Percentiles rank a stretch among this genome's conserved stretches.
These are phyloP conservation scores for Aspergillus diversus DNA, from an alignment of 495 filamentous ascomycete species.

Conservation along the genomic window DNA sequence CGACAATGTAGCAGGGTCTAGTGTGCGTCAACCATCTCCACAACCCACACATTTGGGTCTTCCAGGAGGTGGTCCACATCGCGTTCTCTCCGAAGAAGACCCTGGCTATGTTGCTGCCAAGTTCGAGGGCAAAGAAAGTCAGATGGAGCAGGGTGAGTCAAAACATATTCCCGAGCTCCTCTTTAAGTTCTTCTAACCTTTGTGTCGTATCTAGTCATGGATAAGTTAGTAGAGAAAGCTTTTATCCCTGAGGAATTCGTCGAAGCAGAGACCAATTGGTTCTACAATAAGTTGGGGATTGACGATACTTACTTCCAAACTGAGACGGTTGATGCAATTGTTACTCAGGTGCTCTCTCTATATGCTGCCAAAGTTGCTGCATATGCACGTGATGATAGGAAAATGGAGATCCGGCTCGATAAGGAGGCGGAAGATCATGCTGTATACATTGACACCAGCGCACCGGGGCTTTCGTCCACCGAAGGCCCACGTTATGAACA, in stretches of 20 bases:
- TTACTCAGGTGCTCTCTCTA: constrained; percentile 90
- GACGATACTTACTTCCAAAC: constrained; percentile 99
- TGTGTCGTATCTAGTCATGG: constrained; percentile 59
- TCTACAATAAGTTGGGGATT: constrained; percentile 96
- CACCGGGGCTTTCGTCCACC: constrained; percentile 74
- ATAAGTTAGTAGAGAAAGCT: constrained; percentile 71
- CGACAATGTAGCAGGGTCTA: constrained; percentile 61
- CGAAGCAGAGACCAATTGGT: constrained; percentile 87
- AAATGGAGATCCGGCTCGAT: constrained; percentile 89
- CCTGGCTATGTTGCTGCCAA: constrained; percentile 94
- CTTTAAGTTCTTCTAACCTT: constrained; percentile 1
- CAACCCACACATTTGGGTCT: constrained; percentile 88
- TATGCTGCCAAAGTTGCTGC: constrained; percentile 98
- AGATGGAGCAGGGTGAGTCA: constrained; percentile 82
- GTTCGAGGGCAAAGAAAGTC: constrained; percentile 90
- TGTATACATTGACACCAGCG: constrained; percentile 97
- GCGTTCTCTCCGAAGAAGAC: constrained; percentile 83
- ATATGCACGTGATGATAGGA: constrained; percentile 90
- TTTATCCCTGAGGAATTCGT: constrained; percentile 88
- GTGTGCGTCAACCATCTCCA: constrained; percentile 76
- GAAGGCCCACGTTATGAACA: constrained; percentile 88
- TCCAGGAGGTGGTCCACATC: constrained; percentile 58
- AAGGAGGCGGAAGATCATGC: constrained; percentile 95
- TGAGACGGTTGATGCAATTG: constrained; percentile 83
- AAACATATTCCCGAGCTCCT: not conserved